A percentile compares a stretch with the other conserved stretches of the same genome.
These are phyloP conservation scores for Toxicodendron radicans DNA, from an alignment of 345 rosid genomes.

Conservation along the genomic window DNA sequence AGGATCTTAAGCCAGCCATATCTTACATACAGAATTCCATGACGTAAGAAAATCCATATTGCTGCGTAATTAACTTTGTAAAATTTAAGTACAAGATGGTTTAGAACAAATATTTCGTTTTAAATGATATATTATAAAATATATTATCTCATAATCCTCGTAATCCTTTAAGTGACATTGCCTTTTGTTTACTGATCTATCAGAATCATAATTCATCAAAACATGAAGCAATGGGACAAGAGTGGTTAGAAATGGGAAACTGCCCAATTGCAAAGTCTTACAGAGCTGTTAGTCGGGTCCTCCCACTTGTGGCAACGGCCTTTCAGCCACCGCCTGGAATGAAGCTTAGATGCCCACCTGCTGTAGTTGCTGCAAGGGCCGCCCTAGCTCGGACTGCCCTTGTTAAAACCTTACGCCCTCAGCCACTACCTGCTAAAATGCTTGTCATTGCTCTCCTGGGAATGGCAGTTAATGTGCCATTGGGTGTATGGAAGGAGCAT, in stretches of 20 bases:
- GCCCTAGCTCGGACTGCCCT: conserved; percentile 74
- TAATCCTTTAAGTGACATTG: neutral
- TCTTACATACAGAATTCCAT: neutral
- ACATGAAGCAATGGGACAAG: conserved; percentile 71
- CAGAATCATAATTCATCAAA: conserved; percentile 56
- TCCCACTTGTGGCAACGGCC: conserved; percentile 69
- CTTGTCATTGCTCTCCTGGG: conserved; percentile 78
- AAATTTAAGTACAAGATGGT: neutral
- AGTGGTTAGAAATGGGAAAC: conserved; percentile 77
- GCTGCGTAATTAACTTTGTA: neutral
- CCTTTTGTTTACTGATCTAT: conserved; percentile 11
- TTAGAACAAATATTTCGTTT: neutral
- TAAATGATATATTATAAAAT: neutral
- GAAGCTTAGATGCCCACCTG: conserved; percentile 76
- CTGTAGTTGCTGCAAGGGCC: conserved; percentile 79
- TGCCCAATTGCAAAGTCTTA: conserved; percentile 91
- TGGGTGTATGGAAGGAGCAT: conserved; percentile 91
- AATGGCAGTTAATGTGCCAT: conserved; percentile 83
- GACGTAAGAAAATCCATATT: neutral
- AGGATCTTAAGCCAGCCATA: neutral
- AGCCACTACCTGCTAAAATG: conserved; percentile 84
- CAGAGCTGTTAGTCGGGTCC: conserved; percentile 67
- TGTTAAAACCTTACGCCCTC: conserved; percentile 75
- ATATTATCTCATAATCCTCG: too few species aligned
- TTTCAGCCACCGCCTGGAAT: conserved; percentile 65